Evolutionary conservation across 2,329 filamentous ascomycete species (phyloP).

Genomic region (Coniochaeta prunicola): DNA sequence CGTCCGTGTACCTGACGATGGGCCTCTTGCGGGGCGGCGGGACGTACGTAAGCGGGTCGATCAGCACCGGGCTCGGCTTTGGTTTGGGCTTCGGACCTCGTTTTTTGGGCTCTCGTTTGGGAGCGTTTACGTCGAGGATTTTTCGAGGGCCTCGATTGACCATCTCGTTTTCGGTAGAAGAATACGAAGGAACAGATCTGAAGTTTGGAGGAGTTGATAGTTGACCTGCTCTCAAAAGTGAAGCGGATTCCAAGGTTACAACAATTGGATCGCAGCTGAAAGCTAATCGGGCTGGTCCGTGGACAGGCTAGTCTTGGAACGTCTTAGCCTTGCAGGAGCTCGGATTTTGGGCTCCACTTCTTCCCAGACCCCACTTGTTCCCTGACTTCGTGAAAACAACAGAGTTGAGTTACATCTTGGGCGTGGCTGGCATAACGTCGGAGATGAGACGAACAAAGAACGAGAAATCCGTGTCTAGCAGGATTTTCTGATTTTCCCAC

Average conservation of each 20-base stretch:
- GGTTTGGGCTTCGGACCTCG: neutral
- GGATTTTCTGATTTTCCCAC: too few species aligned
- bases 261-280: neutral
- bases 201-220: neutral
- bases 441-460: slow-evolving; percentile 26
- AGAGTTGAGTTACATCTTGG: neutral
- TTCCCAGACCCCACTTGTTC: too few species aligned
- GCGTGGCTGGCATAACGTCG: slow-evolving; percentile 24
- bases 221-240: too few species aligned
- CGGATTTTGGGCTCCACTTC: neutral
- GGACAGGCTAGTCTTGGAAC: neutral
- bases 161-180: neutral
- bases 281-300: neutral
- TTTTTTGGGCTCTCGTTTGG: neutral
- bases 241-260: too few species aligned
- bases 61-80: neutral
- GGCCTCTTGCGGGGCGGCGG: neutral
- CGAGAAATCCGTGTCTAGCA: slow-evolving; percentile 8
- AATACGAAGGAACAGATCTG: neutral
- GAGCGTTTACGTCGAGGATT: neutral
- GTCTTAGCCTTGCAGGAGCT: neutral
- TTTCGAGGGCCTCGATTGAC: neutral
- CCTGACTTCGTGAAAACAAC: slow-evolving; percentile 1
- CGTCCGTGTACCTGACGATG: neutral
- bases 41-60: neutral